Evolutionary conservation across 2,329 filamentous ascomycete species (phyloP).

Genomic region (Fusarium marasasianum): DNA sequence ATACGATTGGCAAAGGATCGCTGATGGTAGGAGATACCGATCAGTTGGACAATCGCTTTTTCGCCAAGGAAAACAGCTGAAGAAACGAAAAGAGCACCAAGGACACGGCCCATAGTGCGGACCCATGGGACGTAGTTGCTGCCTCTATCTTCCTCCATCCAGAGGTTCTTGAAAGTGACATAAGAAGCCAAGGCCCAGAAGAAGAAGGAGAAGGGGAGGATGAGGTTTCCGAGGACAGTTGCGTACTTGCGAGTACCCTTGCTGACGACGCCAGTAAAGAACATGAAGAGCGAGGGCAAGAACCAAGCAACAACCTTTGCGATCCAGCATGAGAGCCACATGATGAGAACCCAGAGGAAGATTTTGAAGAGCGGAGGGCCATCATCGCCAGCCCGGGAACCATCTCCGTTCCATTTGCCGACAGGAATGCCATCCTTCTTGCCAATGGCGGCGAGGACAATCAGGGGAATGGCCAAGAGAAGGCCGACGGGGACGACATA

Average conservation of each 20-base stretch:
- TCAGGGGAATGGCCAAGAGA: slow-evolving; percentile 69
- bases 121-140: slow-evolving; percentile 60
- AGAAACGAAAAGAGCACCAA: slow-evolving; percentile 74
- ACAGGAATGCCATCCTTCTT: slow-evolving; percentile 34
- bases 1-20: slow-evolving; percentile 85
- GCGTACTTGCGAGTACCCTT: slow-evolving; percentile 77
- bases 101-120: slow-evolving; percentile 68
- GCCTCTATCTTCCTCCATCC: slow-evolving; percentile 43
- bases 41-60: slow-evolving; percentile 81
- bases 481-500: slow-evolving; percentile 73
- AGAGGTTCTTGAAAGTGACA: slow-evolving; percentile 69
- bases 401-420: slow-evolving; percentile 13
- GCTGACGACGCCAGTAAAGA: slow-evolving; percentile 74
- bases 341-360: slow-evolving; percentile 75
- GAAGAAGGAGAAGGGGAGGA: slow-evolving; percentile 73
- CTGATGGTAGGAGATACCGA: slow-evolving; percentile 86
- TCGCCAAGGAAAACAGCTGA: slow-evolving; percentile 78
- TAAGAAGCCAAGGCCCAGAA: slow-evolving; percentile 73
- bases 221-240: slow-evolving; percentile 69
- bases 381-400: slow-evolving; percentile 12
- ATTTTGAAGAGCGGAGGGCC: slow-evolving; percentile 67
- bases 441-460: slow-evolving; percentile 61
- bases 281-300: slow-evolving; percentile 71
- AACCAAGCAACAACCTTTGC: slow-evolving; percentile 72
- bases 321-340: slow-evolving; percentile 74